Percentiles rank a stretch among this genome's conserved stretches.
phyloP scores from a whole-genome alignment of 2,329 filamentous ascomycete species.

The Akanthomyces dipterigenus region DNA sequence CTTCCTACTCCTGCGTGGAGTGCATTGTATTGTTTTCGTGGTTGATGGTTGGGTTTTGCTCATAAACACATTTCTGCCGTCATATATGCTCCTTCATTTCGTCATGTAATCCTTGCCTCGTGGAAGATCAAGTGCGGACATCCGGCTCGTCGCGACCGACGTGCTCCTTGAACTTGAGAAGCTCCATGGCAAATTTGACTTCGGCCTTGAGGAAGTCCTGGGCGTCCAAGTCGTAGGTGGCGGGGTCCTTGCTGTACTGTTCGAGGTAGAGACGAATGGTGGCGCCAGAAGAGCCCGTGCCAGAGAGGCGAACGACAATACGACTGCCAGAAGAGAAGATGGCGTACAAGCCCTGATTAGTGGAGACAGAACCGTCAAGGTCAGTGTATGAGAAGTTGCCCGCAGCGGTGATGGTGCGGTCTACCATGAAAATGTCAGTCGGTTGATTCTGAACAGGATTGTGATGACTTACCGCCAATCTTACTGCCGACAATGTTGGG shows the following conservation, averaged over 20 bases:
- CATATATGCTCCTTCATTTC: background rate
- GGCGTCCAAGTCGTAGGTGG: slow-evolving; percentile 72
- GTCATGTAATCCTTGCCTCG: background rate
- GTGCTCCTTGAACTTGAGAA: slow-evolving; percentile 91
- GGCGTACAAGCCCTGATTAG: slow-evolving; percentile 93
- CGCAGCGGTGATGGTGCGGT: slow-evolving; percentile 77
- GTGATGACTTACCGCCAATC: slow-evolving; percentile 52
- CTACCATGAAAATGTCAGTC: slow-evolving; percentile 29
- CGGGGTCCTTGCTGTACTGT: slow-evolving; percentile 80
- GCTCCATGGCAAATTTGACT: slow-evolving; percentile 73
- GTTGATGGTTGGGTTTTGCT: background rate
- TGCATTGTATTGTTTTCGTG: background rate
- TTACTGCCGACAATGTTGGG: slow-evolving; percentile 72
- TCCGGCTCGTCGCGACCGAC: slow-evolving; percentile 89
- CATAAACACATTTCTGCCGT: background rate
- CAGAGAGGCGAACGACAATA: slow-evolving; percentile 89
- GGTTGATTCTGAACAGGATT: background rate
- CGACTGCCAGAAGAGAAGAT: slow-evolving; percentile 92
- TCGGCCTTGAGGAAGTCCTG: slow-evolving; percentile 92
- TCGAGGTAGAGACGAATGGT: slow-evolving; percentile 97
- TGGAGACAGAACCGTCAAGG: slow-evolving; percentile 91
- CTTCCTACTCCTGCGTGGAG: no score
- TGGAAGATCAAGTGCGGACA: slow-evolving; percentile 71
- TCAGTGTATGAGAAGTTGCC: slow-evolving; percentile 98
- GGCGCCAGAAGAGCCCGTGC: slow-evolving; percentile 89